A percentile compares a stretch with the other conserved stretches of the same genome.
phyloP scores from a whole-genome alignment of 805 yeast genomes.

The Brettanomyces anomalus region DNA sequence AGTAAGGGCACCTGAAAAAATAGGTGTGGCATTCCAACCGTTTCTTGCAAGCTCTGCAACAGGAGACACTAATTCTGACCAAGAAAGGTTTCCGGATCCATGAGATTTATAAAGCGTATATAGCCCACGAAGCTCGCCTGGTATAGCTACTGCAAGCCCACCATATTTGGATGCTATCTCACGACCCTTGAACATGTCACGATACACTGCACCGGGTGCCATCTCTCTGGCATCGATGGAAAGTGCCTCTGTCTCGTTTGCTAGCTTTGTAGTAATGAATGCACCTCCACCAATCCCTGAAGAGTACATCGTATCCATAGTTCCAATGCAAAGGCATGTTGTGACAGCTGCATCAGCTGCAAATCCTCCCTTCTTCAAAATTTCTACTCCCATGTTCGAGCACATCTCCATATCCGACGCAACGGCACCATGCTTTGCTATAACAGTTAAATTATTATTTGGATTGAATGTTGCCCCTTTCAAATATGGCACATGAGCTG shows the following conservation, averaged over 20 bases:
- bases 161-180: slow-evolving; percentile 55
- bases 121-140: slow-evolving; percentile 89
- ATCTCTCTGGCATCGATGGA: slow-evolving; percentile 82
- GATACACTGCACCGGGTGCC: slow-evolving; percentile 60
- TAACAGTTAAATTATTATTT: slow-evolving; percentile 25
- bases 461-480: slow-evolving; percentile 38
- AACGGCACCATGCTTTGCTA: slow-evolving; percentile 49
- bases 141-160: slow-evolving; percentile 82
- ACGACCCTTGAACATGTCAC: slow-evolving; percentile 50
- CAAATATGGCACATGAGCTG: slow-evolving; percentile 23
- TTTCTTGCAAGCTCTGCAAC: slow-evolving; percentile 53
- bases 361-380: slow-evolving; percentile 52
- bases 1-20: slow-evolving; percentile 34
- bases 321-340: slow-evolving; percentile 81
- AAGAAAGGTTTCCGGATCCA: slow-evolving; percentile 62
- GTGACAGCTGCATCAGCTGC: slow-evolving; percentile 95
- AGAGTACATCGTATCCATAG: slow-evolving; percentile 70
- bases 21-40: slow-evolving; percentile 53
- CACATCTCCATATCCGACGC: slow-evolving; percentile 58
- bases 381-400: slow-evolving; percentile 51
- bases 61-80: slow-evolving; percentile 71
- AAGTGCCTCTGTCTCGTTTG: slow-evolving; percentile 37
- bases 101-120: slow-evolving; percentile 48
- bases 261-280: slow-evolving; percentile 43
- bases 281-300: slow-evolving; percentile 97